These are phyloP conservation scores for Penicillium paradoxum DNA, from an alignment of 495 filamentous ascomycete species.

Conservation along the genomic window DNA sequence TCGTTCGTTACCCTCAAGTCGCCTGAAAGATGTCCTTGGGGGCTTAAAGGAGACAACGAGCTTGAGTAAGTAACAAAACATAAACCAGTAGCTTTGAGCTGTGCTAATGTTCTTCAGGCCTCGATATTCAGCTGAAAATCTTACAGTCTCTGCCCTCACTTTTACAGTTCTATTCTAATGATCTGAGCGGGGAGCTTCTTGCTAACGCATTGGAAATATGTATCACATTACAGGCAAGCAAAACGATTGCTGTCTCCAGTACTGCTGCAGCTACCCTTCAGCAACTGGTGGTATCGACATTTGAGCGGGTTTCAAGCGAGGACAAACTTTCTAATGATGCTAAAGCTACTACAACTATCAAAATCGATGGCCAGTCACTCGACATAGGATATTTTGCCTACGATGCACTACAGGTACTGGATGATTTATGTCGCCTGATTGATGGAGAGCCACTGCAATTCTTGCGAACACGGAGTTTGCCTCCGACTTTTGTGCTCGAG, in stretches of 20 bases:
- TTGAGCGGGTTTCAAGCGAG: conserved; percentile 82
- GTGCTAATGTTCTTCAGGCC: conserved; percentile 49
- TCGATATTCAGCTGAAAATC: conserved; percentile 95
- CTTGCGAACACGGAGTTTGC: conserved; percentile 66
- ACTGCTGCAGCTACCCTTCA: conserved; percentile 92
- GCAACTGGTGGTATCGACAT: conserved; percentile 85
- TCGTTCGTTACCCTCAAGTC: conserved; percentile 63
- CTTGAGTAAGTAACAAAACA: conserved; percentile 41
- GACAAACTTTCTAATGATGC: conserved; percentile 58
- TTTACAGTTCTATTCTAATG: conserved; percentile 81
- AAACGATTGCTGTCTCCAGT: conserved; percentile 86
- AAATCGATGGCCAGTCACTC: conserved; percentile 54
- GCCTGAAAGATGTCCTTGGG: conserved; percentile 77
- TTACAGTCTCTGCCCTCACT: conserved; percentile 89
- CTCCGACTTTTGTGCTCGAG: conserved; percentile 79
- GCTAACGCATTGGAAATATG: conserved; percentile 82
- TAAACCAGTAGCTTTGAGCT: not conserved
- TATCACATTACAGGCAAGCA: conserved; percentile 81
- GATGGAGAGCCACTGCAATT: conserved; percentile 79
- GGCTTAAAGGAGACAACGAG: conserved; percentile 77
- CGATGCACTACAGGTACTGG: conserved; percentile 83
- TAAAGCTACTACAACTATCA: conserved; percentile 30
- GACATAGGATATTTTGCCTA: conserved; percentile 68
- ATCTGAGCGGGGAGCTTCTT: conserved; percentile 74
- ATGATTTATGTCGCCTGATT: conserved; percentile 82